A percentile compares a stretch with the other conserved stretches of the same genome.
Conservation (phyloP, 2,329 filamentous ascomycete genomes). For the Fusarium sp. region DNA sequence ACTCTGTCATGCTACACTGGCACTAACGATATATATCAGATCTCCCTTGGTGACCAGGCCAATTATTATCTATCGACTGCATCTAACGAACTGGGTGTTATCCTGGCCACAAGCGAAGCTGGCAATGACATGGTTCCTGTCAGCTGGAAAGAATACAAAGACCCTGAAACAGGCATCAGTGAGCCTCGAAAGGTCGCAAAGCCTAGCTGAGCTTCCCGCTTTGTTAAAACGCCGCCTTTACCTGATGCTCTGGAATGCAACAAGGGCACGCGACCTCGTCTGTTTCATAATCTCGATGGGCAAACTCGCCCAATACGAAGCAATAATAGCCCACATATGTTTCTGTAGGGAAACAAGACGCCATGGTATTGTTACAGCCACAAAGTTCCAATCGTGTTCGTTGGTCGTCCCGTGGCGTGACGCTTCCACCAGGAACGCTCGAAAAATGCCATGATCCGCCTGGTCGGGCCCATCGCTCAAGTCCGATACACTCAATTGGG, state of each 20-base stretch:
- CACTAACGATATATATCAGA: constrained; percentile 57
- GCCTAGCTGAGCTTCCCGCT: constrained; percentile 71
- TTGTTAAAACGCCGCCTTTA: constrained; percentile 14
- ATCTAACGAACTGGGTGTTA: constrained; percentile 89
- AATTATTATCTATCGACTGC: constrained; percentile 97
- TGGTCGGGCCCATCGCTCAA: constrained; percentile 8
- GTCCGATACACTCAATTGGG: constrained; percentile 5
- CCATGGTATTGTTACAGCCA: constrained; percentile 6
- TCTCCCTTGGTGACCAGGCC: constrained; percentile 90
- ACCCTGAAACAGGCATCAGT: constrained; percentile 78
- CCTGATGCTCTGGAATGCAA: constrained; percentile 36
- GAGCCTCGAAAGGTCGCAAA: constrained; percentile 94
- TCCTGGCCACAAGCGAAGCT: constrained; percentile 88
- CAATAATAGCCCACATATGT: background rate
- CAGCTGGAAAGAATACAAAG: constrained; percentile 94
- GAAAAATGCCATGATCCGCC: constrained; percentile 6
- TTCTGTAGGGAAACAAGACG: background rate
- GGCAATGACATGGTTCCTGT: constrained; percentile 93
- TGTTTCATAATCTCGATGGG: constrained; percentile 28
- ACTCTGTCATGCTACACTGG: background rate
- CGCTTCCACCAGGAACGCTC: constrained; percentile 7
- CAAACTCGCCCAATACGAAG: background rate
- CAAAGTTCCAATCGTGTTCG: constrained; percentile 12
- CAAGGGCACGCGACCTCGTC: constrained; percentile 11
- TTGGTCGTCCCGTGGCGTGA: constrained; percentile 20